phyloP scores from a whole-genome alignment of 1,139 yeast species.

The Taphrina communis region DNA sequence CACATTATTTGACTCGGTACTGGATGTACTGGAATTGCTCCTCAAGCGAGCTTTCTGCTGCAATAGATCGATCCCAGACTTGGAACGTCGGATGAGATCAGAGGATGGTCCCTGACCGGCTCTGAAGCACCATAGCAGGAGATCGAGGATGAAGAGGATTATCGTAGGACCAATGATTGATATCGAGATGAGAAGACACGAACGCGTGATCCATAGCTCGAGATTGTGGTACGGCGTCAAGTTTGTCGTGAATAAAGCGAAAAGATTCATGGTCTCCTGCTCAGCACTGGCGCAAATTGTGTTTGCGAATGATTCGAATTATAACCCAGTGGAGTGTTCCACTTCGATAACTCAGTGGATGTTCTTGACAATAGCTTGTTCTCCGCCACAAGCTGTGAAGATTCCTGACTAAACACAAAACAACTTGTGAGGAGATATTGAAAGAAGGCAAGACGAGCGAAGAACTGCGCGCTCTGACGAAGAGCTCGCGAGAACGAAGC shows the following conservation, averaged over 20 bases:
- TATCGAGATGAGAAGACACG: conserved; percentile 16
- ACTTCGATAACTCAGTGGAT: no score
- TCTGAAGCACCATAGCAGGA: conserved; percentile 36
- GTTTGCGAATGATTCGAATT: background rate
- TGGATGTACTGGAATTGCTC: conserved; percentile 12
- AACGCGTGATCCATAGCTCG: conserved; percentile 36
- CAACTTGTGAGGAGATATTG: no score
- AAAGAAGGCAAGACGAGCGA: no score
- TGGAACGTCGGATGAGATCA: conserved; percentile 17
- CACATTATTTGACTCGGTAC: background rate
- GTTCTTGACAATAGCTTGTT: no score
- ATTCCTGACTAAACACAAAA: no score
- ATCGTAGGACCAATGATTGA: conserved; percentile 34
- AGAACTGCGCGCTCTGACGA: no score
- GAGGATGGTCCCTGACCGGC: conserved; percentile 29
- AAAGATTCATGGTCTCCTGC: background rate
- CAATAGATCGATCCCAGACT: conserved; percentile 14
- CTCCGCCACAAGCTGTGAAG: no score
- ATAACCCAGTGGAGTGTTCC: no score
- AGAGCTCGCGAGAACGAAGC: background rate
- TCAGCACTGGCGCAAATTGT: background rate
- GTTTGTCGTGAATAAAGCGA: conserved; percentile 12
- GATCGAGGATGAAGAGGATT: conserved; percentile 27
- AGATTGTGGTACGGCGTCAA: conserved; percentile 21
- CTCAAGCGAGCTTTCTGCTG: conserved; percentile 30